Conservation (phyloP, 2,329 filamentous ascomycete genomes). For the Coniochaeta sp. region DNA sequence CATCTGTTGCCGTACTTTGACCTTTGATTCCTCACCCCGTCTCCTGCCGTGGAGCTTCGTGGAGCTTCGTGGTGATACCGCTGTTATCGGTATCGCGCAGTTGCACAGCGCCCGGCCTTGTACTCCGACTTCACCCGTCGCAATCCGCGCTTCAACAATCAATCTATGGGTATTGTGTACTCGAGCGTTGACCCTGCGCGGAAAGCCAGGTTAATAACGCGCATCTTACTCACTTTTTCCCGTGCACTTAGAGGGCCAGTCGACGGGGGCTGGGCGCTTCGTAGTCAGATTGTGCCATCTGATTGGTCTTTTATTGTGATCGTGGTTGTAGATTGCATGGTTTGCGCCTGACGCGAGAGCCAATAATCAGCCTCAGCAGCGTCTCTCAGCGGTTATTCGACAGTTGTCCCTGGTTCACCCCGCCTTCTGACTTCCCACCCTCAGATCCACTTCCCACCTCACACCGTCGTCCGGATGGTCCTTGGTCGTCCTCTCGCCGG, state of each 20-base stretch:
- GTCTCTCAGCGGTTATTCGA: conserved; percentile 2
- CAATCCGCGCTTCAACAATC: not conserved
- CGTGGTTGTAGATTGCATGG: conserved; percentile 1
- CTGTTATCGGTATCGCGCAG: not conserved
- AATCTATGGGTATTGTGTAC: not conserved
- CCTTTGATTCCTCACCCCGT: not conserved
- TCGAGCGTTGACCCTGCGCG: not conserved
- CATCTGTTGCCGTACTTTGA: not conserved
- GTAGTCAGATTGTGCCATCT: not conserved
- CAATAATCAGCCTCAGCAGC: not conserved
- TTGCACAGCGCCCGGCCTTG: not conserved
- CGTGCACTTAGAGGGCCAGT: not conserved
- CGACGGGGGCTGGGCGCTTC: conserved; percentile 2
- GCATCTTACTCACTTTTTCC: not conserved
- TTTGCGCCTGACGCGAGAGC: not conserved
- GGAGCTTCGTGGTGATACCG: not conserved
- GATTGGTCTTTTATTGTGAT: conserved; percentile 1
- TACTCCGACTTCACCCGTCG: not conserved
- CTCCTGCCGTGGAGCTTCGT: not conserved
- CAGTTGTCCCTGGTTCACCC: not conserved
- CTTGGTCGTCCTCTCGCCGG: not conserved
- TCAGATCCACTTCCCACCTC: not conserved
- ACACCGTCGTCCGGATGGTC: not conserved
- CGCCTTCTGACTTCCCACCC: not conserved
- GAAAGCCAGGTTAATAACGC: not conserved